These are phyloP conservation scores for Buxus sempervirens DNA, from an alignment of 164 flowering plant species.

Conservation along the genomic window DNA sequence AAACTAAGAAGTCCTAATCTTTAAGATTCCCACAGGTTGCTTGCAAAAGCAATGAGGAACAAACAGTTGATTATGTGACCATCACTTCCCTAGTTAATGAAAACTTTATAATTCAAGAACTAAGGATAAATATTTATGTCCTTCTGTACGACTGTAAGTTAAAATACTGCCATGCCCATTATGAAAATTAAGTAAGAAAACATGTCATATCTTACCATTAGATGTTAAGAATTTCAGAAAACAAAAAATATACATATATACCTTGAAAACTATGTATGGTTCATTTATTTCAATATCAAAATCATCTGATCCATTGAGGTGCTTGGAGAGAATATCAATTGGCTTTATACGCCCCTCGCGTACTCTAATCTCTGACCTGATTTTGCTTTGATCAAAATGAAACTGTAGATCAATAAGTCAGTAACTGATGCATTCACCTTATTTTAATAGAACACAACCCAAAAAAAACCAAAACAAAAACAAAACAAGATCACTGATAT, in stretches of 20 bases:
- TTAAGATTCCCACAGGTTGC: no score
- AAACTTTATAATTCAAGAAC: no score
- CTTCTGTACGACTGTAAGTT: no score
- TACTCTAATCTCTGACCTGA: constrained; percentile 80
- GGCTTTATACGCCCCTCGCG: constrained; percentile 92
- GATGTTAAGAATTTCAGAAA: background rate
- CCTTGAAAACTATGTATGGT: constrained; percentile 97
- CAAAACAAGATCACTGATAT: background rate
- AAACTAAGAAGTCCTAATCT: no score
- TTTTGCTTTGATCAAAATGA: constrained; percentile 99
- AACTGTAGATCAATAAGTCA: constrained; percentile 53
- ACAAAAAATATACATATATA: constrained; percentile 24
- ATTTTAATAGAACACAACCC: background rate
- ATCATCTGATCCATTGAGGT: constrained; percentile 77
- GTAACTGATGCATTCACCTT: background rate
- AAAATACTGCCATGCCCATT: background rate
- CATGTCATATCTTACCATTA: background rate
- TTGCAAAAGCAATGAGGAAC: no score
- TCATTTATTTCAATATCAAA: constrained; percentile 79
- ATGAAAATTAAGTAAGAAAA: background rate
- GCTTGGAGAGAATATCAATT: constrained; percentile 82
- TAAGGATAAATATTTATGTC: no score
- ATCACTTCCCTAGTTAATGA: no score
- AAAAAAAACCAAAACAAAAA: background rate
- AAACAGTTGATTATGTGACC: no score